Evolutionary conservation across 73 alveolate genomes (phyloP).

Genomic region (Paramecium octaurelia): DNA sequence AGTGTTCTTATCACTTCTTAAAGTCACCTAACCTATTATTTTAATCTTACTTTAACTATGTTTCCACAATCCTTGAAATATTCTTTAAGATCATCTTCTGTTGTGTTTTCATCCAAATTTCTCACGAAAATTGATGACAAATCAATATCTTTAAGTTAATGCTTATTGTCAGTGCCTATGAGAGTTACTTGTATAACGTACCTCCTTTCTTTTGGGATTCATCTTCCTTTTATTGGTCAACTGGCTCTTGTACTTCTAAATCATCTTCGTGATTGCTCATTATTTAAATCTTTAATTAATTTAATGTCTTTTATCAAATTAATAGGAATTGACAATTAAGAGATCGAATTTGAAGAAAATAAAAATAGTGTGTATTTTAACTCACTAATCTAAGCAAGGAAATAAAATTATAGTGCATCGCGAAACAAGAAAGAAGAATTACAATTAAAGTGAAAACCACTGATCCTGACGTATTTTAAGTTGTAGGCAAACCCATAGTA

Average conservation of each 20-base stretch:
- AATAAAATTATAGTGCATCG: neutral
- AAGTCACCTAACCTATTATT: neutral
- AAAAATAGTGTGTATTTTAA: neutral
- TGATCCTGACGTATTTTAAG: neutral
- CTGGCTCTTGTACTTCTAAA: slow-evolving; percentile 15
- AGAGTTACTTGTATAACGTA: neutral
- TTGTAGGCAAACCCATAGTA: neutral
- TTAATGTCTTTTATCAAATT: neutral
- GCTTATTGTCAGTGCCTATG: neutral
- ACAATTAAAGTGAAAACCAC: neutral
- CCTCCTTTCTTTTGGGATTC: neutral
- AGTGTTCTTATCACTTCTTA: neutral
- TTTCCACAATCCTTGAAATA: slow-evolving; percentile 44
- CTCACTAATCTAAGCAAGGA: neutral
- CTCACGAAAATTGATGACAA: neutral
- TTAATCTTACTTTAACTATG: neutral
- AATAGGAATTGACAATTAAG: neutral
- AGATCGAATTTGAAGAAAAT: neutral
- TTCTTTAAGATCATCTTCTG: slow-evolving; percentile 24
- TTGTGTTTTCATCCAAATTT: slow-evolving; percentile 40
- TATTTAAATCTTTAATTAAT: neutral
- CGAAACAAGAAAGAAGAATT: neutral
- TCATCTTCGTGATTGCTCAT: slow-evolving; percentile 1
- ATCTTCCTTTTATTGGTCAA: neutral
- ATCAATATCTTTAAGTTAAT: slow-evolving; percentile 31